Conservation (phyloP, 805 yeast genomes). For the Candida saitoana region DNA sequence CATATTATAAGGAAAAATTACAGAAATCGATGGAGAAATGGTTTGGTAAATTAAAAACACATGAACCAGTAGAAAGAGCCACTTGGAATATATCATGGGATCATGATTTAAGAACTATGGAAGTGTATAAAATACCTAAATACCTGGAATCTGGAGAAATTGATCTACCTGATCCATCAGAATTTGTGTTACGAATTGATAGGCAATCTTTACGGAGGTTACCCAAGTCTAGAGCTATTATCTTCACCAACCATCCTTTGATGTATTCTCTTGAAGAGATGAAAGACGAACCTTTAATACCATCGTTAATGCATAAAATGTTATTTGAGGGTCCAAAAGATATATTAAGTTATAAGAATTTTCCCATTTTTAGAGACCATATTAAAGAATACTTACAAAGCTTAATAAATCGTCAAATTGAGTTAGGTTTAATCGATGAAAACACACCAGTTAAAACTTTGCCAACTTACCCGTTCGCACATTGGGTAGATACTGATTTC, state of each 20-base stretch:
- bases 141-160: constrained; percentile 30
- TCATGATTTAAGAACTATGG: constrained; percentile 53
- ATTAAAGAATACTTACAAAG: constrained; percentile 53
- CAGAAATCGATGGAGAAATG: constrained; percentile 70
- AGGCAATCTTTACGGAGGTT: constrained; percentile 67
- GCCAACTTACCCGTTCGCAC: constrained; percentile 63
- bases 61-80: constrained; percentile 68
- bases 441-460: constrained; percentile 57
- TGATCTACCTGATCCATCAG: constrained; percentile 39
- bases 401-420: constrained; percentile 55
- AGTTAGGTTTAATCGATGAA: constrained; percentile 48
- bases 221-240: constrained; percentile 61
- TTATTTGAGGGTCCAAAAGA: constrained; percentile 64
- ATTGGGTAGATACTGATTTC: constrained; percentile 44
- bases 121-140: constrained; percentile 52
- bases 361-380: constrained; percentile 56
- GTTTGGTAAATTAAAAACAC: constrained; percentile 59
- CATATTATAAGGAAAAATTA: constrained; percentile 63
- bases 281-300: constrained; percentile 74
- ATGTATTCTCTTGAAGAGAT: constrained; percentile 74
- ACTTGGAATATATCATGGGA: constrained; percentile 77
- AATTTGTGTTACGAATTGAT: constrained; percentile 67
- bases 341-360: constrained; percentile 61
- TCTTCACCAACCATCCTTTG: constrained; percentile 74
- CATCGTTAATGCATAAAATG: constrained; percentile 66